Evolutionary conservation across 495 filamentous ascomycete genomes (phyloP), one percentile per base, ranked within the genome.

Genomic region (Lophiotrema nucula): DNA sequence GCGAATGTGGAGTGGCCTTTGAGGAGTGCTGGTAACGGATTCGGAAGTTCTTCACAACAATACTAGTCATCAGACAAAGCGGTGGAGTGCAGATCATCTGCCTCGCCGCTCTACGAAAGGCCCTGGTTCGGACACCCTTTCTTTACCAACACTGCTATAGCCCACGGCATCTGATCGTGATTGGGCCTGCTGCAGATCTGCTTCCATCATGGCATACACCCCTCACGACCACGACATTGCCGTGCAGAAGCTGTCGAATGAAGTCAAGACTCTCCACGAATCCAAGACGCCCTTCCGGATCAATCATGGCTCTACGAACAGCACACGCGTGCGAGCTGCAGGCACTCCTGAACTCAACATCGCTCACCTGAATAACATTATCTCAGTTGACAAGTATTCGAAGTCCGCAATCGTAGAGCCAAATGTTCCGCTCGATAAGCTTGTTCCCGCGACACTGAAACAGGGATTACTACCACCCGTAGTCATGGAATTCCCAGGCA

Each of bases 291-390:
- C 56, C 24, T 91, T 87, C 72, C 82, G 87, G 53, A 88, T 91
- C 72, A 81, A 75, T 70, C 88, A 90, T 76, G 88, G 88, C 58
- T 82, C 82, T 0, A 89, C 87, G 22, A 90, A 90, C 71, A 83
- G 76, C 65, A 90, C 86, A 15, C 81, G 85, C 0, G 6, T 65
- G 69, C 44, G 67, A 69, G 39, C 66, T 64, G 3, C 71, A 73
- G 46, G 76, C 79, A 41, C 76, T 74, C 6, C 70, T 85, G 42
- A 79, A 88, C 64, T 84, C 74, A 37, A 76, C 56, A 37, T 12
- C 24, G 3, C 59, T 68, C 37, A 55, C 53, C 15, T 42, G 67
- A 48, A 59, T 69, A 3, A 43, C 19, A 16, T 43, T 16, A 35
- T 71, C 3, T 22, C 56, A 1, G 73, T 81, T 27, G 72, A 81